phyloP scores from a whole-genome alignment of 805 yeast genomes.

The Ogataea philodendri region DNA sequence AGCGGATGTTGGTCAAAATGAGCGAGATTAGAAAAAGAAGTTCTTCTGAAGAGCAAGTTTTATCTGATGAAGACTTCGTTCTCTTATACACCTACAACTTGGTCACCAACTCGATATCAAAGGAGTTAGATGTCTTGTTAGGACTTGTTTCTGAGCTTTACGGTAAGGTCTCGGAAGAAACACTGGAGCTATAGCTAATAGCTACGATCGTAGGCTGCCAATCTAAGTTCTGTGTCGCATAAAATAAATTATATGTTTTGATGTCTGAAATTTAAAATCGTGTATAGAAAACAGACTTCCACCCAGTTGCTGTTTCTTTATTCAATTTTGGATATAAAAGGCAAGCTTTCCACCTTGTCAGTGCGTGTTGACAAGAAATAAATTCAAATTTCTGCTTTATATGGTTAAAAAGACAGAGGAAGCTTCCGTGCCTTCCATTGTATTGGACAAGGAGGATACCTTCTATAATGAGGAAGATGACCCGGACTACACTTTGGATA shows the following conservation, averaged over 20 bases:
- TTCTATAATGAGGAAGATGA: constrained; percentile 29
- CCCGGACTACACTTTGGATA: constrained; percentile 27
- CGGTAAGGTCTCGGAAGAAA: constrained; percentile 66
- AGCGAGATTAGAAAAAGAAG: constrained; percentile 50
- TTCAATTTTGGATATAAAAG: no score
- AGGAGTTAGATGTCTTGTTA: constrained; percentile 60
- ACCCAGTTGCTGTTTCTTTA: no score
- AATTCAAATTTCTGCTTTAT: no score
- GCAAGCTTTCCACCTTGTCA: no score
- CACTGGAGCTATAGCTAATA: constrained; percentile 48
- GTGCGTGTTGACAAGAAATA: constrained; percentile 1
- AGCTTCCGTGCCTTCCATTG: constrained; percentile 10
- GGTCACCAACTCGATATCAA: constrained; percentile 65
- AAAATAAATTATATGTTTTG: constrained; percentile 4
- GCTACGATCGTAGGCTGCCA: constrained; percentile 7
- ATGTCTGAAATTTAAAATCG: no score
- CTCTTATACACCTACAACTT: constrained; percentile 71
- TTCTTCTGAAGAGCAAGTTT: constrained; percentile 30
- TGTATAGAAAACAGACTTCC: no score
- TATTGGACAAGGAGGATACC: constrained; percentile 19
- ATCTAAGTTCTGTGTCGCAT: constrained; percentile 9
- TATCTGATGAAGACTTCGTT: constrained; percentile 72
- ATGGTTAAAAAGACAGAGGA: constrained; percentile 1
- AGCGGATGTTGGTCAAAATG: constrained; percentile 62
- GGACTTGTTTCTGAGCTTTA: constrained; percentile 53